Evolutionary conservation across 352 stramenopile genomes (phyloP).

Genomic region (Phytophthora citrophthora): DNA sequence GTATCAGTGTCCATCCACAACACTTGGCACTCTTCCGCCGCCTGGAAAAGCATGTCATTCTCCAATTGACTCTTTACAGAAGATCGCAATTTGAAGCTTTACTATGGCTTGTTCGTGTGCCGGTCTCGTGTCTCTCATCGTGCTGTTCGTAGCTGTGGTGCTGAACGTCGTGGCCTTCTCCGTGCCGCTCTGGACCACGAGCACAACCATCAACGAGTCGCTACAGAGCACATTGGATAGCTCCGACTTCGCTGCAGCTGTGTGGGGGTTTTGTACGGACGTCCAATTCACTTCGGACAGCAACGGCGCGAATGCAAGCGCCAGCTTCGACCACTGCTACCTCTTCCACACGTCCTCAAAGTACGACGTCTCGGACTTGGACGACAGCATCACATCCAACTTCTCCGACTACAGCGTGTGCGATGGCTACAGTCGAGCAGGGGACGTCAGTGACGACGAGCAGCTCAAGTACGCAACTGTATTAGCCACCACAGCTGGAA

Average conservation of each 20-base stretch:
- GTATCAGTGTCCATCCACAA: conserved; percentile 10
- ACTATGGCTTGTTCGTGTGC: conserved; percentile 62
- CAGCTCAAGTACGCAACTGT: conserved; percentile 40
- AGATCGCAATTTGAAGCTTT: neutral
- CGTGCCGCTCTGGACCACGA: conserved; percentile 75
- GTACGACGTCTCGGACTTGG: conserved; percentile 45
- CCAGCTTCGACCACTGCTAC: conserved; percentile 71
- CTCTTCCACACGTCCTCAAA: conserved; percentile 74
- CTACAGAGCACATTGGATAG: conserved; percentile 39
- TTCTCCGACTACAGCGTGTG: conserved; percentile 67
- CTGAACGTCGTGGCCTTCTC: conserved; percentile 69
- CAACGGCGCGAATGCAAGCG: conserved; percentile 31
- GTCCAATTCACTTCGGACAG: conserved; percentile 44
- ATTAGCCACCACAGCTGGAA: conserved; percentile 49
- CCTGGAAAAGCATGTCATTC: conserved; percentile 13
- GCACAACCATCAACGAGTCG: conserved; percentile 47
- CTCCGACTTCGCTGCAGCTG: conserved; percentile 59
- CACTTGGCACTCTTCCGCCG: neutral
- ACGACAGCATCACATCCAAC: conserved; percentile 47
- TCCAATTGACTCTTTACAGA: conserved; percentile 1
- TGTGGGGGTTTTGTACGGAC: conserved; percentile 76
- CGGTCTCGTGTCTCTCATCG: conserved; percentile 60
- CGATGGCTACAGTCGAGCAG: conserved; percentile 53
- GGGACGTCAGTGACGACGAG: conserved; percentile 28
- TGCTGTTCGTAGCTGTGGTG: conserved; percentile 60